Evolutionary conservation across 495 filamentous ascomycete genomes (phyloP).

Genomic region (Penicillium alfredii): DNA sequence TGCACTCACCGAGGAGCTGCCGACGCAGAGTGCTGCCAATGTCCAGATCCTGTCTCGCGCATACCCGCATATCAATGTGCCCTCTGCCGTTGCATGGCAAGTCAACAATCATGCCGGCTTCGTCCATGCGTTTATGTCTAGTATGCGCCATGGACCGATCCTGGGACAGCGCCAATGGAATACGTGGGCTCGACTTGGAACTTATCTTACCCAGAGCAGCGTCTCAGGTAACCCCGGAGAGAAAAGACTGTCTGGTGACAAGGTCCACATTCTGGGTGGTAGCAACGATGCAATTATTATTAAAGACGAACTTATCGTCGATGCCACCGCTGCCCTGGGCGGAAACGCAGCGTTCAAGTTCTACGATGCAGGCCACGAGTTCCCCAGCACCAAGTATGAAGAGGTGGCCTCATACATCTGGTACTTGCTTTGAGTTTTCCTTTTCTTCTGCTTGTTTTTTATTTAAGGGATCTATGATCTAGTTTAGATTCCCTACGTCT

Average conservation of each 20-base stretch:
- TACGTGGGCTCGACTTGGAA: slow-evolving; percentile 54
- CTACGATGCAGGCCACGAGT: slow-evolving; percentile 52
- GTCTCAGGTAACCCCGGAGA: slow-evolving; percentile 11
- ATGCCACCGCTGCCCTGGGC: slow-evolving; percentile 45
- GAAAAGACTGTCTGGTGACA: slow-evolving; percentile 37
- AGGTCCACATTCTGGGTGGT: slow-evolving; percentile 52
- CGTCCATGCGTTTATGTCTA: slow-evolving; percentile 51
- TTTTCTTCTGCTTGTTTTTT: slow-evolving; percentile 4
- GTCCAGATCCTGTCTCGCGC: slow-evolving; percentile 40
- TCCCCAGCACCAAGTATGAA: slow-evolving; percentile 48
- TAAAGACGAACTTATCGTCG: slow-evolving; percentile 50
- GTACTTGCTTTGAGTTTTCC: slow-evolving; percentile 26
- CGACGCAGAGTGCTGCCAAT: slow-evolving; percentile 27
- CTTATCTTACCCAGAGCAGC: slow-evolving; percentile 39
- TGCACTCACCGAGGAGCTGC: slow-evolving; percentile 36
- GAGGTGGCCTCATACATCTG: slow-evolving; percentile 45
- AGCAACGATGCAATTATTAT: slow-evolving; percentile 48
- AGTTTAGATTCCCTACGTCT: slow-evolving; percentile 1
- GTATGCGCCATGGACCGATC: slow-evolving; percentile 53
- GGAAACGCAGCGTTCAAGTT: slow-evolving; percentile 44
- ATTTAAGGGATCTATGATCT: slow-evolving; percentile 1
- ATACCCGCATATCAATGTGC: slow-evolving; percentile 41
- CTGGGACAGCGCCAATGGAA: slow-evolving; percentile 38
- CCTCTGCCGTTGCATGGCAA: slow-evolving; percentile 50
- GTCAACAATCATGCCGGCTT: slow-evolving; percentile 50